Conservation (phyloP, 257 asterid genomes). For the Ophiorrhiza pumila region DNA sequence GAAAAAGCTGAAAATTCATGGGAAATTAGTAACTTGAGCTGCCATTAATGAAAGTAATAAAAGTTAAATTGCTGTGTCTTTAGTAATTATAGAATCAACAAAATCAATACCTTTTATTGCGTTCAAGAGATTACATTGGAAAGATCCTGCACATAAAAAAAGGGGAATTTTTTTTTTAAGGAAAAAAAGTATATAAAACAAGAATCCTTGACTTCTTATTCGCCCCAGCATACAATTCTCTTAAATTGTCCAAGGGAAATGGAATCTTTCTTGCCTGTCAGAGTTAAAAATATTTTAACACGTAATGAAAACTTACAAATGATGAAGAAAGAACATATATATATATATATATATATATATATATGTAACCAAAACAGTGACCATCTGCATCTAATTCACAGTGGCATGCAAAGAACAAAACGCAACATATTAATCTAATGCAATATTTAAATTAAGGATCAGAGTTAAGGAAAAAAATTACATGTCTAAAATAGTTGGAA, state of each 20-base stretch:
- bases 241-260: background rate
- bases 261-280: background rate
- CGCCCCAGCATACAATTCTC: background rate
- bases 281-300: background rate
- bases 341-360: too few relatives aligned
- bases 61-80: background rate
- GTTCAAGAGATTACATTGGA: constrained; percentile 48
- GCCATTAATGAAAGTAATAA: constrained; percentile 13
- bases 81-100: background rate
- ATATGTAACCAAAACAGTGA: too few relatives aligned
- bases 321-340: background rate
- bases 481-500: too few relatives aligned
- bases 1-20: constrained; percentile 61
- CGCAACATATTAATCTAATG: too few relatives aligned
- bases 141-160: constrained; percentile 61
- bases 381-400: too few relatives aligned
- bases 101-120: constrained; percentile 67
- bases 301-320: background rate
- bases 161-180: too few relatives aligned
- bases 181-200: background rate
- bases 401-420: too few relatives aligned
- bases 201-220: background rate
- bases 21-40: constrained; percentile 12
- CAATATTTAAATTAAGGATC: too few relatives aligned
- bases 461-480: too few relatives aligned